Evolutionary conservation across 148 eudicot species (phyloP).

Genomic region (Chenopodium quinoa): DNA sequence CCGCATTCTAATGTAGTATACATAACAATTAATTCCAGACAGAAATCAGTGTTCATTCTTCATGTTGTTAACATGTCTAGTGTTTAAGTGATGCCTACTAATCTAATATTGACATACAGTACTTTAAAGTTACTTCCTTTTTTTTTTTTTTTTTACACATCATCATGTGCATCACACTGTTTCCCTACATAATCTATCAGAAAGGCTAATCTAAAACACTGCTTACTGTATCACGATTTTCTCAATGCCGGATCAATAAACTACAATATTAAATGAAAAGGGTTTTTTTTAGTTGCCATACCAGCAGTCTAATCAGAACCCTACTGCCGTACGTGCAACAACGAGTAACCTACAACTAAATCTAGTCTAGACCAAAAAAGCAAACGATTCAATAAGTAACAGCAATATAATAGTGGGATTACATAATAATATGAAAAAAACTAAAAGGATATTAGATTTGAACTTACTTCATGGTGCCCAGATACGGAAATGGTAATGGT

Average conservation of each 20-base stretch:
- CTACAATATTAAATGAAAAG: too few species aligned
- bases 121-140: not conserved
- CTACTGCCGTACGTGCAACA: too few species aligned
- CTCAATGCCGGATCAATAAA: not conserved
- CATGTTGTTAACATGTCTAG: not conserved
- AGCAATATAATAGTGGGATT: conserved; percentile 11
- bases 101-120: not conserved
- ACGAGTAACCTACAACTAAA: too few species aligned
- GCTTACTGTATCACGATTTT: not conserved
- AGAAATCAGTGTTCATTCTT: not conserved
- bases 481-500: not conserved
- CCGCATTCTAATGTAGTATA: not conserved
- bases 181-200: not conserved
- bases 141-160: not conserved
- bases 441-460: not conserved
- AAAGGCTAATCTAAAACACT: not conserved
- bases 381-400: conserved; percentile 1
- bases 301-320: too few species aligned
- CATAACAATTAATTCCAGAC: not conserved
- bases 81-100: not conserved
- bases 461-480: conserved; percentile 31
- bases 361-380: not conserved
- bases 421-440: not conserved
- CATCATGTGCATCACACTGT: not conserved
- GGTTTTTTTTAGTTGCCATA: not conserved